phyloP scores from a whole-genome alignment of 2,329 filamentous ascomycete genomes.

The Pseudocercospora crystallina region DNA sequence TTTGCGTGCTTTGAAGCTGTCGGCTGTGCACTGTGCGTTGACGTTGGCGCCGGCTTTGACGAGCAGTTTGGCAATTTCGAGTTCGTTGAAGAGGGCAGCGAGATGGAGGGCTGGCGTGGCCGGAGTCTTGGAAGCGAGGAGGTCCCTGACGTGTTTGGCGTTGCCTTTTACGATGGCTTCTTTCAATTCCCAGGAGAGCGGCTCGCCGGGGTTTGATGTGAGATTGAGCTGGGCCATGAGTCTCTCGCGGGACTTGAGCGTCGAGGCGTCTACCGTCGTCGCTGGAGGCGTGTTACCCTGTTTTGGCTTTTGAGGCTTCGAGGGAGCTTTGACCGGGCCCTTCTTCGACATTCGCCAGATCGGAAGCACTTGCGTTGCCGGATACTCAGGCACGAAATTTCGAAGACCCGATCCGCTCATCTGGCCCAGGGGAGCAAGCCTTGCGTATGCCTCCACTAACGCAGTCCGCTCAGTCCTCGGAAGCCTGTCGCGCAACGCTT shows the following conservation, averaged over 20 bases:
- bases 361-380: constrained; percentile 9
- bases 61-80: constrained; percentile 5
- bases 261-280: neutral
- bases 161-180: constrained; percentile 6
- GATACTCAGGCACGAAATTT: too few species aligned
- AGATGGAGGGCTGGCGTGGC: constrained; percentile 8
- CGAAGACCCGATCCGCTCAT: too few species aligned
- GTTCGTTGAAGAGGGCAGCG: constrained; percentile 9
- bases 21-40: constrained; percentile 1
- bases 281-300: neutral
- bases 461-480: too few species aligned
- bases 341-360: constrained; percentile 10
- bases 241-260: constrained; percentile 3
- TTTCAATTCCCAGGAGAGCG: constrained; percentile 5
- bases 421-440: too few species aligned
- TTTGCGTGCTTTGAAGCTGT: neutral
- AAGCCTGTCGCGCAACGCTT: too few species aligned
- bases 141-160: neutral
- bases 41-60: neutral
- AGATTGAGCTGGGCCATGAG: constrained; percentile 4
- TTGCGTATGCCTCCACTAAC: too few species aligned
- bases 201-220: neutral
- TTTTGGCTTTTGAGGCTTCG: constrained; percentile 1
- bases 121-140: neutral
- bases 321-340: neutral